Percentiles rank a stretch among this genome's conserved stretches.
Evolutionary conservation across 2,329 filamentous ascomycete genomes (phyloP).

Genomic region (Fusarium oxysporum): DNA sequence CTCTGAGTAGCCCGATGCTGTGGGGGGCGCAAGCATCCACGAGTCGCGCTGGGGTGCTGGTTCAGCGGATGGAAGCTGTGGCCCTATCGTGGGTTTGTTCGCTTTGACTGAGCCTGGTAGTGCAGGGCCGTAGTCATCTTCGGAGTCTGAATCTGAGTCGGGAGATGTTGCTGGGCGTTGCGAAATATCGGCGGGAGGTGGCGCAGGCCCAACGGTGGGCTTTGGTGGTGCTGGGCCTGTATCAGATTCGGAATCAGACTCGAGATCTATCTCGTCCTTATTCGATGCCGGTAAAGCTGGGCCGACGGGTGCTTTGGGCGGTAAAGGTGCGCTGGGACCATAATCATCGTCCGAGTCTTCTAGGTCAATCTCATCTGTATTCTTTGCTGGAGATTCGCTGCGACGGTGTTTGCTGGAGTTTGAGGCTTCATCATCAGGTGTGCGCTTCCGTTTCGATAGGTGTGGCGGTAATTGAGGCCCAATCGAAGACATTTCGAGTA

Average conservation of each 20-base stretch:
- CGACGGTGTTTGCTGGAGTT: constrained; percentile 59
- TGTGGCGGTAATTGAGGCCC: constrained; percentile 78
- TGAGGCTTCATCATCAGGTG: constrained; percentile 48
- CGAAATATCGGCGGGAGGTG: constrained; percentile 48
- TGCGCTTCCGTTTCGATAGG: constrained; percentile 72
- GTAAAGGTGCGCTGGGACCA: constrained; percentile 51
- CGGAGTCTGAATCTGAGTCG: constrained; percentile 58
- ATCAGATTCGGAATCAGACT: constrained; percentile 53
- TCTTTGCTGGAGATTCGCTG: constrained; percentile 49
- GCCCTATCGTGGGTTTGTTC: constrained; percentile 58
- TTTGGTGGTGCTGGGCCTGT: constrained; percentile 53
- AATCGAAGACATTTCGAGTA: constrained; percentile 70
- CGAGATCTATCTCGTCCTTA: constrained; percentile 56
- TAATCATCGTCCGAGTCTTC: constrained; percentile 58
- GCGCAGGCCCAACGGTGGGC: constrained; percentile 48
- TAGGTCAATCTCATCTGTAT: constrained; percentile 62
- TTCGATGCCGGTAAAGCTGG: constrained; percentile 48
- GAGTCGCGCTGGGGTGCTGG: constrained; percentile 77
- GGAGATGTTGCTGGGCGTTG: constrained; percentile 43
- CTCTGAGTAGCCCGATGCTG: constrained; percentile 65
- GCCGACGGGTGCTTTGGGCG: constrained; percentile 32
- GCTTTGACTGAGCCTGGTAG: constrained; percentile 63
- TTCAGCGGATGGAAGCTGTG: constrained; percentile 50
- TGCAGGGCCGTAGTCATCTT: constrained; percentile 70
- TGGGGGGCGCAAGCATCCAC: constrained; percentile 83